Evolutionary conservation across 2,329 filamentous ascomycete species (phyloP), one percentile per base, ranked within the genome.

Genomic region (Tolypocladium cylindrosporum): DNA sequence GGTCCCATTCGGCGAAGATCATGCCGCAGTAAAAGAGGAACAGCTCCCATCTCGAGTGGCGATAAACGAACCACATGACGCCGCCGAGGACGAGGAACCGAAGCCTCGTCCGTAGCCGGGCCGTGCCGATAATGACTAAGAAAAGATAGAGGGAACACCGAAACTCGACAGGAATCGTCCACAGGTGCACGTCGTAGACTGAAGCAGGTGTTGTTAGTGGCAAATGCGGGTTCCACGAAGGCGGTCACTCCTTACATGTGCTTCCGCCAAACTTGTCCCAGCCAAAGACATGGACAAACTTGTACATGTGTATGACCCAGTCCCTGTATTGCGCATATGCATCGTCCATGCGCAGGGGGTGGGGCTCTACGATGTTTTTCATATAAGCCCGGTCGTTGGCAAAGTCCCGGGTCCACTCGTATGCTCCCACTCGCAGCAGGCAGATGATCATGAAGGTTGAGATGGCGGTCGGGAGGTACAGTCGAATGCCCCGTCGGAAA

Each of bases 131-230:
- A 27, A 83, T 68, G 14, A 75, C 73, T 9, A 84, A 68, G 67
- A 85, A 85, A 11, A 85, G 74, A 59, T 81, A 74, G 66, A 86
- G 76, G 2, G 80, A 83, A 66, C 78, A 81, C 59, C 79, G 75
- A 64, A 82, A 84, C 66, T 86, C 83, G 53, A 84, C 76, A 3
- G 83, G 82, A 50, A 86, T 85, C 6, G 83, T 85, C 83, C 83
- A 86, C 31, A 85, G 69, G 61, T 86, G 83, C 34, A 81, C 75
- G 63, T 85, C 81, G 63, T 84, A 82, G 27, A 68, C 73, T 67
- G 56, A 9, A 7, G 43, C 37, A 34, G 36, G 10, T 43, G 62
- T 71, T 52, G 62, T 71, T 52, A 71, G 65, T 59, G 36, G 41
- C 8, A 14, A 56, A 43, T 4, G 52, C 24, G 5, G 6, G 9